These are phyloP conservation scores for Cordyceps cicadae DNA, from an alignment of 2,329 filamentous ascomycete genomes.

Conservation along the genomic window DNA sequence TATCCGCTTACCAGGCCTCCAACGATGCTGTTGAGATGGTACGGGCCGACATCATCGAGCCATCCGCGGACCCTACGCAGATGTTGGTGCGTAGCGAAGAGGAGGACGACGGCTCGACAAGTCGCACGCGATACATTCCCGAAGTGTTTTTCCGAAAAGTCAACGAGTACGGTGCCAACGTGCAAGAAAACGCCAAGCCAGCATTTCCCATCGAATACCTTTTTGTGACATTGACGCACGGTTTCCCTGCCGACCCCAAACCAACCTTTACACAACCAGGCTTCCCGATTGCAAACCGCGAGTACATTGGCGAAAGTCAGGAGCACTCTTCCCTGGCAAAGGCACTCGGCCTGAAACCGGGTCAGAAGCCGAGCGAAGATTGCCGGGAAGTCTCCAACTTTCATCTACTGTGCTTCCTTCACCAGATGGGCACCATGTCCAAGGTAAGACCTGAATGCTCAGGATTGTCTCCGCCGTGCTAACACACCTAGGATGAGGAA, in stretches of 20 bases:
- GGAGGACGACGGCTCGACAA: constrained; percentile 63
- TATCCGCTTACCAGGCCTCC: constrained; percentile 89
- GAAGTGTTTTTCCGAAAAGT: constrained; percentile 94
- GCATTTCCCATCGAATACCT: constrained; percentile 95
- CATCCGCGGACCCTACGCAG: constrained; percentile 81
- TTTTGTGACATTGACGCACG: constrained; percentile 90
- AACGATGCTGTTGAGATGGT: constrained; percentile 98
- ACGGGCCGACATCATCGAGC: constrained; percentile 85
- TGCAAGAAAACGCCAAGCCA: constrained; percentile 95
- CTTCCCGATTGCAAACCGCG: constrained; percentile 89
- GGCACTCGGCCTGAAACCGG: constrained; percentile 54
- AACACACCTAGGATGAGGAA: constrained; percentile 67
- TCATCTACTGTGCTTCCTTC: constrained; percentile 83
- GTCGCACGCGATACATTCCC: constrained; percentile 79
- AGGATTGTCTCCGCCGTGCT: constrained; percentile 12
- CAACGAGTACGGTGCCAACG: constrained; percentile 93
- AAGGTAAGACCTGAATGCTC: constrained; percentile 53
- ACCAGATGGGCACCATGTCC: constrained; percentile 69
- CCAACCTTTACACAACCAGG: constrained; percentile 65
- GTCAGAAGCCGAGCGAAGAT: constrained; percentile 52
- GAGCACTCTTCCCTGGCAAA: constrained; percentile 63
- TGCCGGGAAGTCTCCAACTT: constrained; percentile 79
- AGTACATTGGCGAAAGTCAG: constrained; percentile 76
- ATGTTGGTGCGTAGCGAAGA: constrained; percentile 95
- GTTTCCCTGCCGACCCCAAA: constrained; percentile 75